phyloP scores from a whole-genome alignment of 805 yeast species.

The Jamesozyma piceae region DNA sequence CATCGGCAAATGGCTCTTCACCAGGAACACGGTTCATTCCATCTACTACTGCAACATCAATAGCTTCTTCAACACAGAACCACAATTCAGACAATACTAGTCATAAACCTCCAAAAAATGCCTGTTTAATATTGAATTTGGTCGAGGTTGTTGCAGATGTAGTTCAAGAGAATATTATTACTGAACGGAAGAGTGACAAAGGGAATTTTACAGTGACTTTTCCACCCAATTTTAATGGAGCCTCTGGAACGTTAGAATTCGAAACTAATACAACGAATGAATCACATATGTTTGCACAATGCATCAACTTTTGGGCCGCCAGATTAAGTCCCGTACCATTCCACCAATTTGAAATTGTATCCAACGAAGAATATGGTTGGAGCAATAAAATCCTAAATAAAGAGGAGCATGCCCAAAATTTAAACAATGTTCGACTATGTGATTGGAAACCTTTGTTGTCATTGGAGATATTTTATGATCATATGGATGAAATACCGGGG shows the following conservation, averaged over 20 bases:
- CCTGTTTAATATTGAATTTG: constrained; percentile 17
- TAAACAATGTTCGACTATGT: constrained; percentile 2
- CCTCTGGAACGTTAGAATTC: constrained; percentile 41
- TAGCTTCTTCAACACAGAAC: not conserved
- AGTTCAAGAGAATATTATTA: constrained; percentile 25
- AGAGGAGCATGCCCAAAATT: not conserved
- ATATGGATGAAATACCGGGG: constrained; percentile 9
- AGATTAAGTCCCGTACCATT: constrained; percentile 72
- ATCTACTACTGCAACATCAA: not conserved
- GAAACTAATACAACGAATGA: constrained; percentile 58
- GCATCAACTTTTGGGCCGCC: constrained; percentile 88
- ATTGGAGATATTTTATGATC: constrained; percentile 15
- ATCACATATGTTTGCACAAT: constrained; percentile 60
- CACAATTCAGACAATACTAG: not conserved
- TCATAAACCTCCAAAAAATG: not conserved
- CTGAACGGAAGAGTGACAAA: constrained; percentile 3
- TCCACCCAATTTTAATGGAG: constrained; percentile 13
- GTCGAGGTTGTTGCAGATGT: constrained; percentile 22
- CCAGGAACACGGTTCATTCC: not conserved
- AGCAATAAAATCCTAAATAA: constrained; percentile 17
- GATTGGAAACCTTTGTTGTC: constrained; percentile 21
- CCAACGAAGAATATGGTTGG: constrained; percentile 80
- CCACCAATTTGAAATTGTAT: constrained; percentile 57
- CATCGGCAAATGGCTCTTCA: not conserved
- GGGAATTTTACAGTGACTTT: constrained; percentile 21